Percentiles rank a stretch among this genome's conserved stretches.
phyloP scores from a whole-genome alignment of 345 rosid genomes.

The Laguncularia racemosa region DNA sequence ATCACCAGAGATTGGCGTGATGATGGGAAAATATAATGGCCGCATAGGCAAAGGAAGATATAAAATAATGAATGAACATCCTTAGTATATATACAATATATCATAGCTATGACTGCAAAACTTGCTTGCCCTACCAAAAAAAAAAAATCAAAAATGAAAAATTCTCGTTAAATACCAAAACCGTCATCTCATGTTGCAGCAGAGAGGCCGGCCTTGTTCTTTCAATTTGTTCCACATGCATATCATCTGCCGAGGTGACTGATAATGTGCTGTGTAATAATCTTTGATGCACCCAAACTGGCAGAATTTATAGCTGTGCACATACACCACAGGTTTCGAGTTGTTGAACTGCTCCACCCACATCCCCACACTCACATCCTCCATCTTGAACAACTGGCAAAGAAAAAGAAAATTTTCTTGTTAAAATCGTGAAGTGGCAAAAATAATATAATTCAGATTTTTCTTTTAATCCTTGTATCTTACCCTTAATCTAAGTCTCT shows the following conservation, averaged over 20 bases:
- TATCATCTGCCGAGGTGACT: conserved; percentile 91
- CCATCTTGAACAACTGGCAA: conserved; percentile 93
- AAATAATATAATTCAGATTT: not conserved
- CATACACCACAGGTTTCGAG: conserved; percentile 61
- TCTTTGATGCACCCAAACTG: conserved; percentile 87
- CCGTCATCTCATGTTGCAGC: conserved; percentile 82
- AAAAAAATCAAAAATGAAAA: not conserved
- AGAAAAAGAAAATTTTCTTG: not conserved
- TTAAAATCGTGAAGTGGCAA: not conserved
- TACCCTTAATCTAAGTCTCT: conserved; percentile 69
- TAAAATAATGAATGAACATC: conserved; percentile 11
- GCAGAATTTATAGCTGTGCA: conserved; percentile 80
- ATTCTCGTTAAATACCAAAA: not conserved
- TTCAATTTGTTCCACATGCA: conserved; percentile 84
- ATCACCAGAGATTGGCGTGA: too few species aligned
- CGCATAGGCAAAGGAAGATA: not conserved
- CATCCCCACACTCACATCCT: conserved; percentile 98
- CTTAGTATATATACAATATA: conserved; percentile 5
- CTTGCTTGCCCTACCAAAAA: conserved; percentile 8
- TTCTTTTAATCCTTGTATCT: conserved; percentile 3
- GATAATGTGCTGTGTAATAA: conserved; percentile 90
- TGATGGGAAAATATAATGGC: not conserved
- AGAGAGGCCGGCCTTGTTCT: conserved; percentile 43
- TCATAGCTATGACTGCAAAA: conserved; percentile 20
- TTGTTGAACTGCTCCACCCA: conserved; percentile 94